Base-by-base conservation (phyloP, 345 rosid genomes). In the Schrenkiella parvula region DNA sequence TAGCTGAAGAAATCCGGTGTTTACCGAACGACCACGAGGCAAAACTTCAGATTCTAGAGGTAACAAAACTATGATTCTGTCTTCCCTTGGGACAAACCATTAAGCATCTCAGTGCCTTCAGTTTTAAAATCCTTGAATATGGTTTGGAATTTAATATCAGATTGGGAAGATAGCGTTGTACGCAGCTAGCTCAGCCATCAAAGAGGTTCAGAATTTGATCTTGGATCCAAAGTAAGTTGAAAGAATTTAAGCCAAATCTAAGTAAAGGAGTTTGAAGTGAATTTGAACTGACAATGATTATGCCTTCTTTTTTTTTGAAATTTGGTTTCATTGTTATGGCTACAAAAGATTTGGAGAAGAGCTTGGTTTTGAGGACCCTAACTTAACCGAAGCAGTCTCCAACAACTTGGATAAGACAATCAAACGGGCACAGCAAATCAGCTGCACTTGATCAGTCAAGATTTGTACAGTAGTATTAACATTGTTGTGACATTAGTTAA, bases 1-100 rank as follows among this genome's bases (percentile, higher is more conserved):
- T 89, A 79, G 96, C 93, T 37, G 89, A 88, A 80, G 95, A 95
- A 75, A 84, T 88, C 56, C 88, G 89, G 55, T 81, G 90, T 78
- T 88, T 95, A 69, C 96, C 96, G 35, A 88, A 85, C 77, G 89
- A 92, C 73, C 95, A 91, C 18, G 95, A 89, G 62, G 82, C 92
- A 34, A 95, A 91, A 84, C 80, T 86, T 80, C 98, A 95, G 80
- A 78, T 84, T 70, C 77, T 87, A 83, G 98, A 95, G 98, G 98
- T 91, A 50, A 71, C 81, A 17, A 43, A 52, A 5, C 58, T 59
- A 50, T 50, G 60, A 47, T 9, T 28, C 35, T n/a, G 12, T 25
- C 26, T 56, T 47, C 9, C 52, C 41, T 23, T 52, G 23, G 23
- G 21, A 19, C 48, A 71, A 28, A 46, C 55, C 31, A 55, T 47